phyloP scores from a whole-genome alignment of 2,329 filamentous ascomycete species.

The Hirsutella minnesotensis region DNA sequence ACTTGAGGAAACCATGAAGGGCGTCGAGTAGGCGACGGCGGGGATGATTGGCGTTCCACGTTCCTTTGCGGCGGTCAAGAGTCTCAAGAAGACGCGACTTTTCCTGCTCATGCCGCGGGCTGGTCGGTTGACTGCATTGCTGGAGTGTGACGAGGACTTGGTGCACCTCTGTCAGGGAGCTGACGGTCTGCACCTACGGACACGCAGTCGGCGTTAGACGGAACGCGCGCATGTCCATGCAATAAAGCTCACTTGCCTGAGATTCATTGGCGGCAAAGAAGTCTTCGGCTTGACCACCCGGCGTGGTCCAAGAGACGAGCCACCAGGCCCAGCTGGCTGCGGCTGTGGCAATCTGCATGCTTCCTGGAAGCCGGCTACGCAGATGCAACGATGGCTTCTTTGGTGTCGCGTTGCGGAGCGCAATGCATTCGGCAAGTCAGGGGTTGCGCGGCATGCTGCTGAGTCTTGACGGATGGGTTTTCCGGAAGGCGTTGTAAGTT shows the following conservation, averaged over 20 bases:
- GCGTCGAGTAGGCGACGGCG: conserved; percentile 28
- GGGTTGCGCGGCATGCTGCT: too few species aligned
- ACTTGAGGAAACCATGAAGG: conserved; percentile 23
- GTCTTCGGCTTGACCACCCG: background rate
- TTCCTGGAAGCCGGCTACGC: background rate
- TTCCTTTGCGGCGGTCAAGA: conserved; percentile 16
- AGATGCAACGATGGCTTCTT: background rate
- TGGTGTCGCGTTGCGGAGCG: too few species aligned
- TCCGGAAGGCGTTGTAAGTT: too few species aligned
- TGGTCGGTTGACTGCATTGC: conserved; percentile 8
- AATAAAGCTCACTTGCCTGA: background rate
- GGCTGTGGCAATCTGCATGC: background rate
- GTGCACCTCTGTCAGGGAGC: conserved; percentile 12
- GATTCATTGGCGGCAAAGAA: background rate
- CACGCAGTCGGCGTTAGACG: too few species aligned
- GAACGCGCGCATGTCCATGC: too few species aligned
- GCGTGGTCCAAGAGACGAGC: background rate
- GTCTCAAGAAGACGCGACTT: conserved; percentile 17
- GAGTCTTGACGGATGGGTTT: too few species aligned
- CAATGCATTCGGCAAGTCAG: too few species aligned
- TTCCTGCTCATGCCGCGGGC: conserved; percentile 16
- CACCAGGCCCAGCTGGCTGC: background rate
- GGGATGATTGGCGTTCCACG: conserved; percentile 23
- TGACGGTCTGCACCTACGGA: background rate
- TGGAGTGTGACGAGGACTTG: conserved; percentile 15